These are phyloP conservation scores for Paramecium tetraurelia DNA, from an alignment of 73 alveolate species.

Conservation along the genomic window DNA sequence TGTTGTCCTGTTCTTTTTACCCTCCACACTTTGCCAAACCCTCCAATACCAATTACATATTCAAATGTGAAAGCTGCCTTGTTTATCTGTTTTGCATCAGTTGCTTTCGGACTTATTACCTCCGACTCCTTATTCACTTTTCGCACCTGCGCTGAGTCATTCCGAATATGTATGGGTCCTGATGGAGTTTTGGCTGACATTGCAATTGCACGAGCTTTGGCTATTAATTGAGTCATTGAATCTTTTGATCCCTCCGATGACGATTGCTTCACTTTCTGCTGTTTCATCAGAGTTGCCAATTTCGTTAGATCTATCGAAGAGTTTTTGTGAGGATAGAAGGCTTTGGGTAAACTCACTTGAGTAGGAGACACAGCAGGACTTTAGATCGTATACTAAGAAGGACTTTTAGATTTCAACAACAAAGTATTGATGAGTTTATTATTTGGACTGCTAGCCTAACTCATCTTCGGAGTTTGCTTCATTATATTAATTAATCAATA, in stretches of 20 bases:
- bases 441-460: conserved; percentile 35
- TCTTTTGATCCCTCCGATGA: neutral
- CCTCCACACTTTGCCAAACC: conserved; percentile 84
- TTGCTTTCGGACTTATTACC: conserved; percentile 1
- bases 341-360: conserved; percentile 22
- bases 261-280: neutral
- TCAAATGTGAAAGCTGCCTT: conserved; percentile 59
- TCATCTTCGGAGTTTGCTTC: conserved; percentile 20
- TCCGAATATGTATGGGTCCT: conserved; percentile 38
- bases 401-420: neutral
- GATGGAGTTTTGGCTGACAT: neutral
- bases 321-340: conserved; percentile 21
- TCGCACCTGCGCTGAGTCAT: conserved; percentile 7
- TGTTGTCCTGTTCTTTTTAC: conserved; percentile 62
- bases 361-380: conserved; percentile 51
- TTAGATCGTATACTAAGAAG: conserved; percentile 29
- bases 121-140: conserved; percentile 6
- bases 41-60: conserved; percentile 77
- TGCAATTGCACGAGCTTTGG: conserved; percentile 40
- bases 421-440: neutral
- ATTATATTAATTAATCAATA: conserved; percentile 49
- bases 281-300: conserved; percentile 43
- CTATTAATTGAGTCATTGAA: conserved; percentile 19
- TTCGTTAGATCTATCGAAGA: conserved; percentile 38
- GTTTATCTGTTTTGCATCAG: neutral